Conservation (phyloP, 2,329 filamentous ascomycete species). For the Phyllosticta capitalensis region DNA sequence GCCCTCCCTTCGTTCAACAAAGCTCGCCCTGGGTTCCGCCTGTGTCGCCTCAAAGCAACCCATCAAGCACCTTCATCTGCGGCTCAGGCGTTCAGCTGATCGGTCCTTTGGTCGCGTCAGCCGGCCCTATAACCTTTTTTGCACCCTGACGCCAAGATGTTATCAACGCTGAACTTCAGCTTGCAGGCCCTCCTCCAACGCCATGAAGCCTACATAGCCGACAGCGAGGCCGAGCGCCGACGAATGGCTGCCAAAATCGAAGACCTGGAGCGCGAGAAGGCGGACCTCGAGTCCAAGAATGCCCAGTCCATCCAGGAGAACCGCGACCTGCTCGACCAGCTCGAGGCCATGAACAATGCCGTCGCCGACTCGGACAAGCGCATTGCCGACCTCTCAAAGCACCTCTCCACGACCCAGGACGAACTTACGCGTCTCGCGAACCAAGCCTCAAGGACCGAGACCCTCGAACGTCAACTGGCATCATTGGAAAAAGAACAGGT, state of each 20-base stretch:
- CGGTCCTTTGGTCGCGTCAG: not conserved
- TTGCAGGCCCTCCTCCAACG: slow-evolving; percentile 80
- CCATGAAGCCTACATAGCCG: slow-evolving; percentile 89
- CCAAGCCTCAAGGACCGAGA: slow-evolving; percentile 63
- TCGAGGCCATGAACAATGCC: slow-evolving; percentile 74
- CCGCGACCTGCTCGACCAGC: slow-evolving; percentile 65
- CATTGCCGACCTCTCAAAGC: slow-evolving; percentile 66
- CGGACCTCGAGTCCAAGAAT: slow-evolving; percentile 62
- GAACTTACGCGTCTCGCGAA: slow-evolving; percentile 65
- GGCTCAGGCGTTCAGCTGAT: not conserved
- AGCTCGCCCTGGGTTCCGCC: not conserved
- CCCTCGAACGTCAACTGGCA: slow-evolving; percentile 71
- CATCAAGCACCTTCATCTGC: not conserved
- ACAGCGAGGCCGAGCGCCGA: slow-evolving; percentile 75
- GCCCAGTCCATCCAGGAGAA: slow-evolving; percentile 75
- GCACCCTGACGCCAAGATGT: slow-evolving; percentile 4
- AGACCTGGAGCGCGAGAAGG: slow-evolving; percentile 63
- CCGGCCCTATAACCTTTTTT: not conserved
- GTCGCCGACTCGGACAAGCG: slow-evolving; percentile 71
- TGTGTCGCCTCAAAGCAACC: not conserved
- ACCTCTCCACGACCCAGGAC: slow-evolving; percentile 66
- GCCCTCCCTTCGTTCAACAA: not conserved
- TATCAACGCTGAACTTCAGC: slow-evolving; percentile 51
- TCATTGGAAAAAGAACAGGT: slow-evolving; percentile 75
- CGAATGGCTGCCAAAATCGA: slow-evolving; percentile 66